Evolutionary conservation across 2,329 filamentous ascomycete genomes (phyloP), one percentile per base, ranked within the genome.

Genomic region (Phaeosphaeriaceae sp.): DNA sequence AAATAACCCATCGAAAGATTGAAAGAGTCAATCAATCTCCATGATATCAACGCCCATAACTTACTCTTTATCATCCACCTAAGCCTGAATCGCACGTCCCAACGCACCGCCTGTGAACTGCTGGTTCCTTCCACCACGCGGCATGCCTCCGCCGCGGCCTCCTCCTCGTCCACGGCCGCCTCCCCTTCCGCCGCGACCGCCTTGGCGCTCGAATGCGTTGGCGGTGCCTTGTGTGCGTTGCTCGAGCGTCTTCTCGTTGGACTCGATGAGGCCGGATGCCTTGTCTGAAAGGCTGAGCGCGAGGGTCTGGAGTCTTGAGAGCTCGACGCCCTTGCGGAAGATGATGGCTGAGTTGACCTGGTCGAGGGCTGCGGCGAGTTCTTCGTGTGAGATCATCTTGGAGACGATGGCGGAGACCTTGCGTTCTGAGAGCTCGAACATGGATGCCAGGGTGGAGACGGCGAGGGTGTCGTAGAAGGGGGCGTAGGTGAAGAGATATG

Each of bases 381-480:
- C 95, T 81, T 99, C 95, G 83, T 99, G 95, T 73, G 93, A 96
- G 79, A 99, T 98, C 95, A 99, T 99, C 85, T 96, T 96, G 86
- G 92, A 96, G 74, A 99, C 89, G 55, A 99, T 89, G 36, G 95
- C 93, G n/a, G 91, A 85, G 51, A 97, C 93, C 86, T 98, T 98
- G 82, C 90, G 88, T 69, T 90, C 84, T 56, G 93, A 87, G 22
- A 99, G 89, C 81, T 99, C 95, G 79, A 99, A 99, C 95, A 99
- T 99, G 67, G 83, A 84, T 62, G 92, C 90, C 60, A 99, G 86
- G 22, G 93, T 96, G 67, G 87, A 85, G 69, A 97, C 86, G 60
- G 93, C 90, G 59, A 99, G 88, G 21, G 95, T 98, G 82, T 99
- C 95, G 84, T 99, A 99, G 86, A 96, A 99, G 53, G 95, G 95